These are phyloP conservation scores for Austroboletus eburneus DNA, from an alignment of 768 basidiomycete genomes.

Conservation along the genomic window DNA sequence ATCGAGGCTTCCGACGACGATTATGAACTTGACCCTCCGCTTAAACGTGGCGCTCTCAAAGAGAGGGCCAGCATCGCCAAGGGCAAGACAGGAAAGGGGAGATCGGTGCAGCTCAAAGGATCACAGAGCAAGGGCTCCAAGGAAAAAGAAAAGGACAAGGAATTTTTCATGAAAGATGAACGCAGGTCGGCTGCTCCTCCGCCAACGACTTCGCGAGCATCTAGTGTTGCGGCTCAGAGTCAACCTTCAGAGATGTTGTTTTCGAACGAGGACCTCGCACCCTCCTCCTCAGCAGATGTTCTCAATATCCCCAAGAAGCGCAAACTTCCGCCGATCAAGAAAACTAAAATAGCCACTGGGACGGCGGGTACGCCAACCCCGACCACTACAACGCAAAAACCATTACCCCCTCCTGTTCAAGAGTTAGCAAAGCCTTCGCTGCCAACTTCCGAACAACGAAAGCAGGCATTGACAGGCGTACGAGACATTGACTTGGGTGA, in stretches of 20 bases:
- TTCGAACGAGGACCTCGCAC: conserved; percentile 29
- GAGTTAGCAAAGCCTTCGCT: conserved; percentile 26
- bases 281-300: conserved; percentile 6
- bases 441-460: conserved; percentile 29
- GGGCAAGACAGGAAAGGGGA: conserved; percentile 25
- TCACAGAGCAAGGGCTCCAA: conserved; percentile 29
- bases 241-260: conserved; percentile 25
- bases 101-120: conserved; percentile 11
- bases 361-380: conserved; percentile 23
- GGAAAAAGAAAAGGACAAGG: conserved; percentile 32
- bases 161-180: conserved; percentile 41
- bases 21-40: conserved; percentile 19
- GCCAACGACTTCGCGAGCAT: conserved; percentile 19
- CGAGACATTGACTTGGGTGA: conserved; percentile 64
- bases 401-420: conserved; percentile 11
- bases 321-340: conserved; percentile 67
- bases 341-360: conserved; percentile 43
- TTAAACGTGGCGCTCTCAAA: conserved; percentile 22
- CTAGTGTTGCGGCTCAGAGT: conserved; percentile 32
- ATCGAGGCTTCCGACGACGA: conserved; percentile 26
- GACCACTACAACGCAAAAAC: conserved; percentile 23
- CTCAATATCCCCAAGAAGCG: too few relatives aligned
- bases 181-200: conserved; percentile 28
- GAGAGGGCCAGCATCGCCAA: conserved; percentile 20
- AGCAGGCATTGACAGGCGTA: conserved; percentile 43